Evolutionary conservation across 306 rosid species (phyloP), one percentile per base, ranked within the genome.

Genomic region (Citrullus amarus): DNA sequence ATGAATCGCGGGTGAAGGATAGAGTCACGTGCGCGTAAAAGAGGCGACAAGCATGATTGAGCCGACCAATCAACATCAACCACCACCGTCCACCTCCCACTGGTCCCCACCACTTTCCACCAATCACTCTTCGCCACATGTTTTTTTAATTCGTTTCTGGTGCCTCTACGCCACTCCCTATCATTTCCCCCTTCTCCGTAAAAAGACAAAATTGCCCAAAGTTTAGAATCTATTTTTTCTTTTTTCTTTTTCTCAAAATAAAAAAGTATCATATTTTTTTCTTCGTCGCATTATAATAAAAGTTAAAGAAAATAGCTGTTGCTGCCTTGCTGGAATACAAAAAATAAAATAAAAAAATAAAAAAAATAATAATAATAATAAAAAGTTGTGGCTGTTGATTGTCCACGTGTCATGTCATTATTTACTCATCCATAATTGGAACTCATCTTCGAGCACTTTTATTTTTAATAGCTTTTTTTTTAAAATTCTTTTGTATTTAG

Each of bases 81-180:
- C 46, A 53, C 63, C 78, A 53, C 78, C 78, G 78, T 54, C 78
- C 78, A 32, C 53, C 39, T 48, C 39, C 77, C 12, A 25, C 76
- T 6, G 0, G 0, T 4, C 5, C 36, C 15, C 56, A 53, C 76
- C 15, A 28, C 60, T 51, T 30, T 48, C 76, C 57, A 25, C 77
- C 59, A 71, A 48, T 71, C 77, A 46, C n/a, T 22, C 76, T 22
- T 12, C 53, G 76, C 76, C 76, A 46, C 75, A 43, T 70, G 1
- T 70, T 70, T 11, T n/a, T 69, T 43, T 2, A 17, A 38, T 20
- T 11, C 3, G 2, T 2, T 5, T 32, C 3, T 15, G 44, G 44
- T 62, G 17, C 25, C 25, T 36, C 71, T 34, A 30, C 9, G 67
- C 67, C 67, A 30, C 67, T 60, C 67, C 3, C 12, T 36, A 6